These are phyloP conservation scores for Castanea crenata DNA, from an alignment of 306 rosid species.

Conservation along the genomic window DNA sequence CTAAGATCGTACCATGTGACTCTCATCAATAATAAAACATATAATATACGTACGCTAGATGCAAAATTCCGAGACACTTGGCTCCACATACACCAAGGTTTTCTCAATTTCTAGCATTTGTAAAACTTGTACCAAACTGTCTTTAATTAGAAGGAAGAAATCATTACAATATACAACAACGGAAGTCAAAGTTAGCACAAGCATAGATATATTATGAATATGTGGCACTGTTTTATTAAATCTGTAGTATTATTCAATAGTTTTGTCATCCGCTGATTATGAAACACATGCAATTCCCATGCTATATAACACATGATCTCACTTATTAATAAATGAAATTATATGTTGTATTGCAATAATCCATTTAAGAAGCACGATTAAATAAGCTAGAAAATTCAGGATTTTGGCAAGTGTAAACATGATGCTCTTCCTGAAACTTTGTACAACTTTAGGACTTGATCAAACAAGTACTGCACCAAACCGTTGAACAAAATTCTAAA, in stretches of 20 bases:
- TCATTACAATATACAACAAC: neutral
- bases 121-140: neutral
- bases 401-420: neutral
- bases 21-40: no score
- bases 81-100: neutral
- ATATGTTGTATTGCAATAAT: neutral
- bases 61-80: neutral
- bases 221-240: neutral
- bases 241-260: neutral
- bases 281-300: conserved; percentile 10
- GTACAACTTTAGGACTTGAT: neutral
- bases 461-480: conserved; percentile 22
- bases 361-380: no score
- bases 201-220: neutral
- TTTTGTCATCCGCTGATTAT: conserved; percentile 3
- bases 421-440: neutral
- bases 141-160: neutral
- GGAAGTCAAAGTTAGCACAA: conserved; percentile 1
- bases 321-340: neutral
- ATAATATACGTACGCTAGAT: no score
- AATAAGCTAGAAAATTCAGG: neutral
- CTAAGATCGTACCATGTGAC: no score
- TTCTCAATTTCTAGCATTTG: neutral
- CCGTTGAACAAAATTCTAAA: conserved; percentile 1
- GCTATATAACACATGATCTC: neutral